These are phyloP conservation scores for Xylaria multiplex DNA, from an alignment of 2,329 filamentous ascomycete species.

Conservation along the genomic window DNA sequence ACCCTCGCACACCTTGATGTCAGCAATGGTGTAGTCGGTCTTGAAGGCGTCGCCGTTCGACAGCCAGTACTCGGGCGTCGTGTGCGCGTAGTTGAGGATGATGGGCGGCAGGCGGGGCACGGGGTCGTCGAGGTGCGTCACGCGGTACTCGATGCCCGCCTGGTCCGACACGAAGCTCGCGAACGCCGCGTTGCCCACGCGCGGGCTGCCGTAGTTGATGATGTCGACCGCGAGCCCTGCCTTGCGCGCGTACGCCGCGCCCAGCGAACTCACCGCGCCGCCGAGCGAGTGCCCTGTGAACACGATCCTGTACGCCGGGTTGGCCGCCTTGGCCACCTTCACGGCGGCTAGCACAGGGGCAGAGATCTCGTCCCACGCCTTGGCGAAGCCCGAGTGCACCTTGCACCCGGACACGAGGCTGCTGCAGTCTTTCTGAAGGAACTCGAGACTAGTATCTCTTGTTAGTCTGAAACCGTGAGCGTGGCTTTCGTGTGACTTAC, in stretches of 20 bases:
- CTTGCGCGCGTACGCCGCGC: constrained; percentile 64
- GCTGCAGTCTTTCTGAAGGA: constrained; percentile 52
- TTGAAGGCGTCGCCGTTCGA: constrained; percentile 49
- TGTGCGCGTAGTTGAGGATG: constrained; percentile 70
- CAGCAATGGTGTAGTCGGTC: constrained; percentile 51
- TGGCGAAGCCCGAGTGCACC: constrained; percentile 67
- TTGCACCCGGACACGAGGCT: constrained; percentile 58
- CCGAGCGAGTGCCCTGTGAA: constrained; percentile 77
- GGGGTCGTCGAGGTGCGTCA: constrained; percentile 74
- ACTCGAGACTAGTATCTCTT: constrained; percentile 50
- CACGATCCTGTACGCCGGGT: constrained; percentile 65
- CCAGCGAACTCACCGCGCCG: constrained; percentile 70
- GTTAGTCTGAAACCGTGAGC: constrained; percentile 8
- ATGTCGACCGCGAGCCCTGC: constrained; percentile 61
- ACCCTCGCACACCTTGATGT: constrained; percentile 61
- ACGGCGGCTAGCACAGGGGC: constrained; percentile 56
- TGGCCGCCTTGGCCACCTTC: constrained; percentile 52
- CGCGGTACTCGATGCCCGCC: constrained; percentile 65
- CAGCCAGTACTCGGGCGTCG: constrained; percentile 76
- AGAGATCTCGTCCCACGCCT: constrained; percentile 66
- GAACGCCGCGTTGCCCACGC: constrained; percentile 68
- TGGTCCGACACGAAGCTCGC: constrained; percentile 64
- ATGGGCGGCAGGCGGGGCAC: constrained; percentile 74
- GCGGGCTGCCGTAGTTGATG: constrained; percentile 75
- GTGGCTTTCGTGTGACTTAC: constrained; percentile 35